Evolutionary conservation across 2,329 filamentous ascomycete genomes (phyloP).

Genomic region (Colletotrichum liaoningense): DNA sequence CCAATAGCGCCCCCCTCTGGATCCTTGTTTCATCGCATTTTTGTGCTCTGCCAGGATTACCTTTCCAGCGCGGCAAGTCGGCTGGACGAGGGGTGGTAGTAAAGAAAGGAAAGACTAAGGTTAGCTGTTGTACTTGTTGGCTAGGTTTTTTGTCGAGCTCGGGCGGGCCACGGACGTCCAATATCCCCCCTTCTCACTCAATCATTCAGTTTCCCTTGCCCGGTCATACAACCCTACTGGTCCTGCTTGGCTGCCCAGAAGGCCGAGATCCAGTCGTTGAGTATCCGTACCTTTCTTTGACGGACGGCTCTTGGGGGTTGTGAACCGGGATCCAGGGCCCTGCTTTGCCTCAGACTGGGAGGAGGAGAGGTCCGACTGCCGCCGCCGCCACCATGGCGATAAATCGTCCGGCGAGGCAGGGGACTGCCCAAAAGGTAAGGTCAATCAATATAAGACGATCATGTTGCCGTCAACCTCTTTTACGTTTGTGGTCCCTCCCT

Average conservation of each 20-base stretch:
- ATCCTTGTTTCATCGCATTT: slow-evolving; percentile 38
- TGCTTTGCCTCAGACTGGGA: slow-evolving; percentile 25
- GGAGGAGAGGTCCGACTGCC: slow-evolving; percentile 21
- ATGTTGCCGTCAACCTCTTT: slow-evolving; percentile 30
- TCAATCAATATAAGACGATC: slow-evolving; percentile 36
- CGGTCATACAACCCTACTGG: slow-evolving; percentile 2
- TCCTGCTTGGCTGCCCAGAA: background rate
- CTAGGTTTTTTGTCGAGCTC: slow-evolving; percentile 33
- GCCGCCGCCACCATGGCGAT: slow-evolving; percentile 31
- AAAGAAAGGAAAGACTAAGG: slow-evolving; percentile 4
- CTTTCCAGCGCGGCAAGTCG: slow-evolving; percentile 25
- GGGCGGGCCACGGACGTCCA: slow-evolving; percentile 34
- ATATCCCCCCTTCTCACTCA: slow-evolving; percentile 12
- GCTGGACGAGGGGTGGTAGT: slow-evolving; percentile 16
- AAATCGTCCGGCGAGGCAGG: slow-evolving; percentile 26
- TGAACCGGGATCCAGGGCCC: slow-evolving; percentile 20
- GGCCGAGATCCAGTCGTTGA: slow-evolving; percentile 30
- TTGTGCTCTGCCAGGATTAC: slow-evolving; percentile 2
- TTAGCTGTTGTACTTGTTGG: slow-evolving; percentile 4
- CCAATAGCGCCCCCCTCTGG: slow-evolving; percentile 29
- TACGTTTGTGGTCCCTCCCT: background rate
- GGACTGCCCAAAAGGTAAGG: slow-evolving; percentile 28
- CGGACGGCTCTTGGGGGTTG: background rate
- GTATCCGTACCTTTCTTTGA: background rate
- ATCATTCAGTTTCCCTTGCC: background rate